A percentile compares a stretch with the other conserved stretches of the same genome.
Evolutionary conservation across 2,329 filamentous ascomycete species (phyloP).

Genomic region (Colletotrichum sp.): DNA sequence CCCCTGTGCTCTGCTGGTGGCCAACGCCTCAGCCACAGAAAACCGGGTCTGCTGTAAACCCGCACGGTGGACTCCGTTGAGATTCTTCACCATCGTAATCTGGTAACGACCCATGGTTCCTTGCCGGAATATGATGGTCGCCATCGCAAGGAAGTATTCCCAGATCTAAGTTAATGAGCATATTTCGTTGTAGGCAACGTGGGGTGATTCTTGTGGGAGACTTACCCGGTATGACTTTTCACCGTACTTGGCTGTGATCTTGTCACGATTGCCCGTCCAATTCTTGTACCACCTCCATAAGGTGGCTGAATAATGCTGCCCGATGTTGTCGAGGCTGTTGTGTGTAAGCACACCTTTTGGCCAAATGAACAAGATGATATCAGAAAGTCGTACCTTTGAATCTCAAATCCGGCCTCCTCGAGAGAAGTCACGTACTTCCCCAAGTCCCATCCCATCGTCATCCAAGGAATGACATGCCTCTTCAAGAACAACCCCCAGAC

Average conservation of each 20-base stretch:
- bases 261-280: constrained; percentile 87
- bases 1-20: neutral
- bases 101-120: constrained; percentile 81
- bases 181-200: constrained; percentile 69
- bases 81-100: constrained; percentile 80
- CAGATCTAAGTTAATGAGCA: constrained; percentile 64
- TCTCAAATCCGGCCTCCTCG: constrained; percentile 82
- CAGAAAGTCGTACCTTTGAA: constrained; percentile 40
- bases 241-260: constrained; percentile 87
- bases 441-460: constrained; percentile 91
- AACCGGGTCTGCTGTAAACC: neutral
- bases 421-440: constrained; percentile 85
- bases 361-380: neutral
- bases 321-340: constrained; percentile 73
- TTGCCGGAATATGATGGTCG: constrained; percentile 78
- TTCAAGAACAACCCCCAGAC: constrained; percentile 99
- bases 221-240: constrained; percentile 73
- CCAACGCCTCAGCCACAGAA: neutral
- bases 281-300: constrained; percentile 93
- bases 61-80: constrained; percentile 77
- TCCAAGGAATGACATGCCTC: constrained; percentile 98
- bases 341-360: constrained; percentile 33
- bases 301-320: constrained; percentile 87
- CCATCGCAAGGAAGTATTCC: constrained; percentile 83
- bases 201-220: neutral